Base-by-base conservation (phyloP, 2,329 filamentous ascomycete species). In the Cadophora gregata region DNA sequence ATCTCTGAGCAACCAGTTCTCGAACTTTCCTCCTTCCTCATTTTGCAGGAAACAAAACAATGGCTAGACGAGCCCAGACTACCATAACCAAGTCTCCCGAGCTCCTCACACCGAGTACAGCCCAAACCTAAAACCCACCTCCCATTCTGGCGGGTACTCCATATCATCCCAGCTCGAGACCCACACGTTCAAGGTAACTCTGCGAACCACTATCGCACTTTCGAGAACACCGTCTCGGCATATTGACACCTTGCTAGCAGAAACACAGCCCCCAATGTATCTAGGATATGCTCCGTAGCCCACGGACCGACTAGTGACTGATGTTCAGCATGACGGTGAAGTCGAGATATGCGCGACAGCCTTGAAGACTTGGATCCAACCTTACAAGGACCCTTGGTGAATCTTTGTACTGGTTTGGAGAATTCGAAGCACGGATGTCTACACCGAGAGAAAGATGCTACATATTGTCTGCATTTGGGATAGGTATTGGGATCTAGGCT, bases 261-360 rank as follows among this genome's bases (percentile, higher is more conserved):
- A 36, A 14, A 36, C 53, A 56, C 53, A 56, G 53, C 53, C 53
- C 25, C 4, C 53, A 56, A 56, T 33, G 16, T 56, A 36, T 24
- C 8, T 36, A 36, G n/a, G 3, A 14, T 24, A n/a, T 24, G 24
- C n/a, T 56, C 31, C 19, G 9, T 10, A 7, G 19, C 29, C 38
- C 29, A 36, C 42, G 42, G 42, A 47, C 19, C 19, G 42, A 47
- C 42, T 47, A 12, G 3, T 42, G 36, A 8, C 36, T 42, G 14
- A 12, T 42, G 14, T 42, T 42, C 12, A 12, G 36, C 8, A 36
- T 2, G 6, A 3, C 38, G 38, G 38, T 19, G 38, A 19, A 6
- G 14, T 45, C 14, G 14, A 16, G 38, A 47, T 21, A 21, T 47
- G 5, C 19, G 10, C 6, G 42, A 21, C 19, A 21, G 19, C 19